Conservation (phyloP, 1,139 yeast species). For the Yamadazyma pseudoaaseri region DNA sequence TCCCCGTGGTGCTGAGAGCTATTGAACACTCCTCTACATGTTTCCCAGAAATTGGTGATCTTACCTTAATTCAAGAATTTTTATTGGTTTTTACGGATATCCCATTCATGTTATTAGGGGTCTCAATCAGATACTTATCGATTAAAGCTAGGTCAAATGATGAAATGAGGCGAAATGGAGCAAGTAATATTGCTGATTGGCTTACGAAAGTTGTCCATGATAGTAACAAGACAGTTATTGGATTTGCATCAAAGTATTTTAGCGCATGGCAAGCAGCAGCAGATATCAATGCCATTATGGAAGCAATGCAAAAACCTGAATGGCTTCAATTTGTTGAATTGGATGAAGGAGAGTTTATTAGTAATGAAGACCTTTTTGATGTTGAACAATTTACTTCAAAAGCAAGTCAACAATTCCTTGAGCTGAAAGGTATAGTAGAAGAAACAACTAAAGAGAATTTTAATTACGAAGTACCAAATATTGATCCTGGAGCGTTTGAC, state of each 20-base stretch:
- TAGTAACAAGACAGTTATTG: neutral
- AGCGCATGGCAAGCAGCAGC: conserved; percentile 2
- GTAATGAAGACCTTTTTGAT: neutral
- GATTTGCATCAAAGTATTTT: conserved; percentile 2
- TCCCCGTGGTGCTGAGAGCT: conserved; percentile 27
- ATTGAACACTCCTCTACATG: conserved; percentile 10
- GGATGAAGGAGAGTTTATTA: neutral
- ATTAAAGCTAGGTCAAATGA: neutral
- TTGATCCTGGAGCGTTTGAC: conserved; percentile 1
- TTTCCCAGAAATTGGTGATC: conserved; percentile 20
- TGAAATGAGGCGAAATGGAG: neutral
- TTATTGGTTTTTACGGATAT: conserved; percentile 28
- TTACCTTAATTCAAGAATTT: conserved; percentile 31
- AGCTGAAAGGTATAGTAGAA: neutral
- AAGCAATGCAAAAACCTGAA: neutral
- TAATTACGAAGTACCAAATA: too few species aligned
- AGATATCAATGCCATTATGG: neutral
- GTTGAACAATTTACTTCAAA: neutral
- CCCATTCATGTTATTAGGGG: conserved; percentile 18
- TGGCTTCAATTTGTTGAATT: neutral
- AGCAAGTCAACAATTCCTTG: neutral
- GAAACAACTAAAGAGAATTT: neutral
- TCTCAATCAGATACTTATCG: neutral
- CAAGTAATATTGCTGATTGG: neutral
- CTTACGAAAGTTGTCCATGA: neutral